Evolutionary conservation across 441 rosid species (phyloP).

Genomic region (Populus tomentosa): DNA sequence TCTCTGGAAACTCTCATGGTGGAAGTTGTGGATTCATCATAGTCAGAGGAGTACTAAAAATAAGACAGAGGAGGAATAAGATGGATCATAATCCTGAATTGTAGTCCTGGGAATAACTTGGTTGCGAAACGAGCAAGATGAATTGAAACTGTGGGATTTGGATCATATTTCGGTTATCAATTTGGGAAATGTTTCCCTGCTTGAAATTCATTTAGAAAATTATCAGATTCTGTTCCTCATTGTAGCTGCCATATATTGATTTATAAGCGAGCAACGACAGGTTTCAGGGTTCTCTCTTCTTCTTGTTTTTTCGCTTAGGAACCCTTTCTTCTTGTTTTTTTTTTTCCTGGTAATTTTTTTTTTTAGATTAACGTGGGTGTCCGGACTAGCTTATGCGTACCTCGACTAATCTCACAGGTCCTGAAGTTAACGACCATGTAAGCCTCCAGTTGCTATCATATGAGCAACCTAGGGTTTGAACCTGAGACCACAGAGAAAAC

Average conservation of each 20-base stretch:
- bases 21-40: constrained; percentile 18
- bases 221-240: neutral
- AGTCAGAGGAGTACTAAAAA: constrained; percentile 1
- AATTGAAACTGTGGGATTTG: neutral
- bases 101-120: neutral
- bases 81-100: neutral
- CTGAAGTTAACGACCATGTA: no score
- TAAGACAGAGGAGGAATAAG: neutral
- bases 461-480: no score
- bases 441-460: no score
- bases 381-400: no score
- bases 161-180: neutral
- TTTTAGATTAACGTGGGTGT: no score
- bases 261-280: neutral
- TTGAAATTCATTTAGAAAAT: neutral
- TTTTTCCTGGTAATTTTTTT: neutral
- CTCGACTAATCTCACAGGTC: no score
- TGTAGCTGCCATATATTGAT: neutral
- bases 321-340: neutral
- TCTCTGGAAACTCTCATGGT: constrained; percentile 36
- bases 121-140: neutral
- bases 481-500: no score
- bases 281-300: neutral
- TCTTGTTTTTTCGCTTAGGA: neutral
- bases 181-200: neutral